Evolutionary conservation across 495 filamentous ascomycete species (phyloP), one percentile per base, ranked within the genome.

Genomic region (Glonium stellatum): DNA sequence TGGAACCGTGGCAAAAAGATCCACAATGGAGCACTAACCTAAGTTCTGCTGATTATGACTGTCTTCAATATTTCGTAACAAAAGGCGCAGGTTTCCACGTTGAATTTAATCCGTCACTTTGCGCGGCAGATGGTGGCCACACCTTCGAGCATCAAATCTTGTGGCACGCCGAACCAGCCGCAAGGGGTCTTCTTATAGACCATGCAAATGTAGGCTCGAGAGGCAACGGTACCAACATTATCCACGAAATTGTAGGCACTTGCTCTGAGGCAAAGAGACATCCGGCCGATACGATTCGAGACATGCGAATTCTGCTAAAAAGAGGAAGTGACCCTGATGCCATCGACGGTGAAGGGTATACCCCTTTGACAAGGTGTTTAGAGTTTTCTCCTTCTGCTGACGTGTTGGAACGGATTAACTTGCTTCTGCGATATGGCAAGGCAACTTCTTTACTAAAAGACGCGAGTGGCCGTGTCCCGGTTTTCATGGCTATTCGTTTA

Each of bases 81-180:
- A 62, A 54, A 18, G 64, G 60, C 11, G 60, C 64, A 18, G 53
- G 60, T 31, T 15, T 67, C 0, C 52, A 60, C 5, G 22, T 23
- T 11, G 10, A 23, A 5, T 67, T 63, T 44, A 18, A 13, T 37
- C 36, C 52, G 1, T 63, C 54, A n/a, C 23, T 57, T 27, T 67
- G 63, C 41, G 21, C 50, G 5, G 22, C 55, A 1, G 34, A 41
- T n/a, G 46, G 55, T 1, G 34, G 57, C n/a, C 9, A 27, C 1
- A 66, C 59, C 19, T 66, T 66, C 21, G 59, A 62, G 27, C 63
- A 66, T 25, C 63, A 66, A 42, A 23, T 62, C 12, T 34, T 66
- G 0, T 66, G 59, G 59, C 63, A 66, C 54, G 58, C 55, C 2
- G 58, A 59, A 1, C 59, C 63, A 8, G n/a, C n/a, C 6, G 22